phyloP scores from a whole-genome alignment of 257 asterid species.

The Parsonsia alboflavescens region DNA sequence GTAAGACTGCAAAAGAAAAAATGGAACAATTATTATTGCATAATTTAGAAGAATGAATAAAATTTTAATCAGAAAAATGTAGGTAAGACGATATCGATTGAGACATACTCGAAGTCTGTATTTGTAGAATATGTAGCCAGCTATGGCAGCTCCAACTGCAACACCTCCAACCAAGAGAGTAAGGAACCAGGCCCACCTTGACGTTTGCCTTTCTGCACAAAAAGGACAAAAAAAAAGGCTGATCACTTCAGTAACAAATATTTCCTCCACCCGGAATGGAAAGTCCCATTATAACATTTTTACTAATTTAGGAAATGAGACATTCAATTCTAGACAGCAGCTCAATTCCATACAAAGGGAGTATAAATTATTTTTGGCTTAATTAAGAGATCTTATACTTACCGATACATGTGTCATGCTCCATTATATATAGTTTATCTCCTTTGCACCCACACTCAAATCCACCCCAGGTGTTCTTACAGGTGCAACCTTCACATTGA shows the following conservation, averaged over 20 bases:
- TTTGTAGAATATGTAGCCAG: constrained; percentile 85
- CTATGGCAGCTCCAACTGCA: constrained; percentile 43
- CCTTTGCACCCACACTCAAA: constrained; percentile 63
- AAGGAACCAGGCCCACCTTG: constrained; percentile 52
- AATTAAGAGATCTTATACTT: constrained; percentile 6
- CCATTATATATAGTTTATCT: constrained; percentile 61
- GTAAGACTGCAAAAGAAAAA: constrained; percentile 55
- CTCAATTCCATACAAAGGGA: too few species aligned
- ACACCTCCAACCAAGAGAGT: constrained; percentile 46
- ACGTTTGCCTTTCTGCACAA: constrained; percentile 57
- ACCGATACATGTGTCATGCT: constrained; percentile 89
- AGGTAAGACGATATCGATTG: neutral
- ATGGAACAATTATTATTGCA: neutral
- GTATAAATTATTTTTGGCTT: neutral
- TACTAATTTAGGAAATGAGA: too few species aligned
- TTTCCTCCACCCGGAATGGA: too few species aligned
- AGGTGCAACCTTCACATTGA: constrained; percentile 78
- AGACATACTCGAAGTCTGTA: constrained; percentile 75
- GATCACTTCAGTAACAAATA: neutral
- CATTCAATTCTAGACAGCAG: too few species aligned
- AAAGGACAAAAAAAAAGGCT: neutral
- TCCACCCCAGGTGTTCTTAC: constrained; percentile 86
- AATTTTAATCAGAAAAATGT: neutral
- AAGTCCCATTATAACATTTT: too few species aligned
- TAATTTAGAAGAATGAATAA: neutral